These are phyloP conservation scores for Flaveria linearis DNA, from an alignment of 129 eudicot genomes.

Conservation along the genomic window DNA sequence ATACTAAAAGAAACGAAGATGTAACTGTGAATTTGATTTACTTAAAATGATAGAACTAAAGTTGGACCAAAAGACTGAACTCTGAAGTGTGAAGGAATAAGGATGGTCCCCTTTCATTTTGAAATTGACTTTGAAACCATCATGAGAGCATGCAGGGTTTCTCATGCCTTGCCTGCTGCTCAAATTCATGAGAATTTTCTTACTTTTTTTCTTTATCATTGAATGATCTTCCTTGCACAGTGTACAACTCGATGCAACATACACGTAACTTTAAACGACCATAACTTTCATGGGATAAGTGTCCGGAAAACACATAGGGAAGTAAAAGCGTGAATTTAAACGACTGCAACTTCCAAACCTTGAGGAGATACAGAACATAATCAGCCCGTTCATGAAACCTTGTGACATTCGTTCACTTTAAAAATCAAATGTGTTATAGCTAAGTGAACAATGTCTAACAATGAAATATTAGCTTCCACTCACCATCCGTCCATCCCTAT, in stretches of 20 bases:
- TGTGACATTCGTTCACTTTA: no score
- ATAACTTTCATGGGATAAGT: not conserved
- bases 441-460: no score
- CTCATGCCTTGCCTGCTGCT: constrained; percentile 16
- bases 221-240: not conserved
- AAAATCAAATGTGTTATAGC: no score
- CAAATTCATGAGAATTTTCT: constrained; percentile 18
- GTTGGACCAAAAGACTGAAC: constrained; percentile 27
- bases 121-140: constrained; percentile 28
- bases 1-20: constrained; percentile 7
- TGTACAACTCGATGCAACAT: not conserved
- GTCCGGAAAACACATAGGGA: no score
- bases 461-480: no score
- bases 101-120: constrained; percentile 26
- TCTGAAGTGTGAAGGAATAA: not conserved
- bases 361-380: not conserved
- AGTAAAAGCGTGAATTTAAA: no score
- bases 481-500: no score
- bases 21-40: constrained; percentile 1
- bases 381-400: no score
- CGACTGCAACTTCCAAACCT: not conserved
- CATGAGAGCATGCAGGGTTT: constrained; percentile 33
- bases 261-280: not conserved
- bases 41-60: not conserved
- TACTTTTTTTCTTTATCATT: constrained; percentile 6